These are phyloP conservation scores for Narthecium ossifragum DNA, from an alignment of 106 monocot species.

Conservation along the genomic window DNA sequence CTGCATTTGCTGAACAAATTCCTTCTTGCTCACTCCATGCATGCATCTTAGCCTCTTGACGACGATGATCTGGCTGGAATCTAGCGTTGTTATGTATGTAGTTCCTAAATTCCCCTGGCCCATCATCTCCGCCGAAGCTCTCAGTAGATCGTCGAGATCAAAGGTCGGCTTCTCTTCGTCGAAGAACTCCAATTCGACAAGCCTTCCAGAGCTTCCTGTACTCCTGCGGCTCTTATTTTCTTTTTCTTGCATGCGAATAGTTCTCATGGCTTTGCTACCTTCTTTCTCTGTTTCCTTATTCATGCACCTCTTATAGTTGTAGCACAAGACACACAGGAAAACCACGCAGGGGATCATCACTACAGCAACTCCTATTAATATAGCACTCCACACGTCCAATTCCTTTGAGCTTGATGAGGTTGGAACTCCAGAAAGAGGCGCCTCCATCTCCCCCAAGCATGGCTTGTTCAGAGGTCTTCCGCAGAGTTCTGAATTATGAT, in stretches of 20 bases:
- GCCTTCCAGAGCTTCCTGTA: background rate
- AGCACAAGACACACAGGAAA: constrained; percentile 8
- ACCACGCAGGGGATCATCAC: background rate
- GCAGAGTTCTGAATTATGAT: constrained; percentile 40
- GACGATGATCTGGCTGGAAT: constrained; percentile 12
- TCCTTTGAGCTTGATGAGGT: too few species aligned
- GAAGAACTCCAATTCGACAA: constrained; percentile 29
- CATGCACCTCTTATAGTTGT: constrained; percentile 2
- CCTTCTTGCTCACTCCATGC: constrained; percentile 16
- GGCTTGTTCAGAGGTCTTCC: constrained; percentile 19
- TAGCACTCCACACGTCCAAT: constrained; percentile 8
- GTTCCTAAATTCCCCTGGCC: constrained; percentile 37
- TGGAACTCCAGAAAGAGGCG: too few species aligned
- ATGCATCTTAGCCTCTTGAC: constrained; percentile 45
- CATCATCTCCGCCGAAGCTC: constrained; percentile 32
- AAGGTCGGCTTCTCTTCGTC: constrained; percentile 20
- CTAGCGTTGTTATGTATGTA: constrained; percentile 29
- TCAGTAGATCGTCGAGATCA: constrained; percentile 24
- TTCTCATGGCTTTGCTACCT: background rate
- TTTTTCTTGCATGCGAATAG: background rate
- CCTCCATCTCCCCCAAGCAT: too few species aligned
- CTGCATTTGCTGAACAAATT: constrained; percentile 36
- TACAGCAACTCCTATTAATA: constrained; percentile 4
- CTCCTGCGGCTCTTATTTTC: background rate
- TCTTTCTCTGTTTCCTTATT: background rate